Percentiles rank a stretch among this genome's conserved stretches.
phyloP scores from a whole-genome alignment of 352 stramenopile species.

The Phytopythium kandeliae region DNA sequence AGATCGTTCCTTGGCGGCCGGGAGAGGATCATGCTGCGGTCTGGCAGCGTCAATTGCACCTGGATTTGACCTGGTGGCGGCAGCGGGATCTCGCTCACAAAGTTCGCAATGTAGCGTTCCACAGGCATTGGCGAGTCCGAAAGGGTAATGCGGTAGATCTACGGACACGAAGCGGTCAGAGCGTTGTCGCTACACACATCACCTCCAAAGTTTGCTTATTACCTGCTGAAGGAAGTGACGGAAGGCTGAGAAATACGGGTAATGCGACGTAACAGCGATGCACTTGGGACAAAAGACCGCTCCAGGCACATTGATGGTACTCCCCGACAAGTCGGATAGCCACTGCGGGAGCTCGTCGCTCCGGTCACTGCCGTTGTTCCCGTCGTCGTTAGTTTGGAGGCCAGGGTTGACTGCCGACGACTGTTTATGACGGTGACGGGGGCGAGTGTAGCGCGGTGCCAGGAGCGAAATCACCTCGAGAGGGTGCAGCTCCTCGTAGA shows the following conservation, averaged over 20 bases:
- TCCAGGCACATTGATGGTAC: slow-evolving; percentile 34
- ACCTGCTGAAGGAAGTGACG: slow-evolving; percentile 95
- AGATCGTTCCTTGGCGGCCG: slow-evolving; percentile 89
- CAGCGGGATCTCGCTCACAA: slow-evolving; percentile 94
- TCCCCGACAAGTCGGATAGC: slow-evolving; percentile 59
- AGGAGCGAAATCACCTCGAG: slow-evolving; percentile 76
- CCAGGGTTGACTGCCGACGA: slow-evolving; percentile 1
- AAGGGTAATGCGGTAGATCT: slow-evolving; percentile 79
- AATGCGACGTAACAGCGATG: slow-evolving; percentile 92
- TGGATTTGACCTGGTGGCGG: slow-evolving; percentile 89
- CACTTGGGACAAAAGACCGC: slow-evolving; percentile 91
- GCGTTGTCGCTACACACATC: not conserved
- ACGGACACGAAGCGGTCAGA: not conserved
- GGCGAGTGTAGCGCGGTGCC: slow-evolving; percentile 38
- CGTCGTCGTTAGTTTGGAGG: slow-evolving; percentile 14
- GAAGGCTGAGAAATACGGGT: slow-evolving; percentile 95
- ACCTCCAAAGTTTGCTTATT: slow-evolving; percentile 10
- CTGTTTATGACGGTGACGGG: slow-evolving; percentile 20
- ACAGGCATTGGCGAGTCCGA: slow-evolving; percentile 91
- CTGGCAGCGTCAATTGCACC: slow-evolving; percentile 85
- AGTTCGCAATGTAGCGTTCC: slow-evolving; percentile 96
- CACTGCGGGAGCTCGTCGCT: slow-evolving; percentile 53
- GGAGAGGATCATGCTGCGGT: slow-evolving; percentile 83
- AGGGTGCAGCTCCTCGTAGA: slow-evolving; percentile 77
- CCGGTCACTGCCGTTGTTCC: slow-evolving; percentile 42